Evolutionary conservation across 441 rosid genomes (phyloP).

Genomic region (Pelargonium fulgidum): DNA sequence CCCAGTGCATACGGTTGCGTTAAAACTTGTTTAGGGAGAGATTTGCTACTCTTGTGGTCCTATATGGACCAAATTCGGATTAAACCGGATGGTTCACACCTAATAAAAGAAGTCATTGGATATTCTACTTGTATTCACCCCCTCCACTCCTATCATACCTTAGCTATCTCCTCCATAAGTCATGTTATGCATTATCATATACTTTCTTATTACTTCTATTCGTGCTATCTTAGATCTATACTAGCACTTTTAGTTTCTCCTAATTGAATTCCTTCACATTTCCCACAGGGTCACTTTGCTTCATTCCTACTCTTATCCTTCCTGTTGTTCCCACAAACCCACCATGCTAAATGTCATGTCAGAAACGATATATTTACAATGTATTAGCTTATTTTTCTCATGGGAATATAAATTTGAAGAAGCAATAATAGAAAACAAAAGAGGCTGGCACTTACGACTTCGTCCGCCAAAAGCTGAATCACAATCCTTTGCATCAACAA

Average conservation of each 20-base stretch:
- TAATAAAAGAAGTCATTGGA: too few relatives aligned
- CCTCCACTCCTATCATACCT: too few relatives aligned
- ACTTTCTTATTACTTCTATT: too few relatives aligned
- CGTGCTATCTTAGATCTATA: neutral
- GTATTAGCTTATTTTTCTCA: neutral
- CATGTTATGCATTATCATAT: too few relatives aligned
- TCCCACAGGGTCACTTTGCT: neutral
- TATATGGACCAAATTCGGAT: too few relatives aligned
- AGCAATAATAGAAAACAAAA: neutral
- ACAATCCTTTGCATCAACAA: slow-evolving; percentile 39
- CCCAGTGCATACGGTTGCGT: too few relatives aligned
- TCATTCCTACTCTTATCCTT: neutral
- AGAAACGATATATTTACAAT: neutral
- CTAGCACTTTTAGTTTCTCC: neutral
- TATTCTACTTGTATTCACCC: too few relatives aligned
- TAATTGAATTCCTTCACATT: neutral
- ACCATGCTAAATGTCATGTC: neutral
- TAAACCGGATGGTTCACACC: too few relatives aligned
- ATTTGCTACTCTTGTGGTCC: too few relatives aligned
- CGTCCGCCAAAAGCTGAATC: slow-evolving; percentile 51
- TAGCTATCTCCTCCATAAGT: too few relatives aligned
- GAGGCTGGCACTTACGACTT: slow-evolving; percentile 55
- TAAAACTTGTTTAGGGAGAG: too few relatives aligned
- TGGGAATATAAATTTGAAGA: neutral
- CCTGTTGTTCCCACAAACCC: neutral